These are phyloP conservation scores for Theobroma grandiflorum DNA, from an alignment of 441 rosid species.

Conservation along the genomic window DNA sequence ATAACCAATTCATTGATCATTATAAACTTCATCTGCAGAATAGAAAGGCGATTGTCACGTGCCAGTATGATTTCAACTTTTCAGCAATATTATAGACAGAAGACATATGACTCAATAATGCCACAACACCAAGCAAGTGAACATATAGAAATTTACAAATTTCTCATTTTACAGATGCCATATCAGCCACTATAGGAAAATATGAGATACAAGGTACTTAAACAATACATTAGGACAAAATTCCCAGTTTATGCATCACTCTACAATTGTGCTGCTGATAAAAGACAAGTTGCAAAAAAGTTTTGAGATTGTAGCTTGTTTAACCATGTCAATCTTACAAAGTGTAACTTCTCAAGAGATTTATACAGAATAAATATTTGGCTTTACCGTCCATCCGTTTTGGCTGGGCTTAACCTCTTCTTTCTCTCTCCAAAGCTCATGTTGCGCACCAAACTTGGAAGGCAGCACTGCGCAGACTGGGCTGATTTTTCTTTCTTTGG, in stretches of 20 bases:
- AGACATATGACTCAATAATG: neutral
- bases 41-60: too few species aligned
- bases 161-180: neutral
- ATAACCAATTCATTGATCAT: too few species aligned
- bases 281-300: neutral
- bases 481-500: slow-evolving; percentile 38
- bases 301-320: slow-evolving; percentile 4
- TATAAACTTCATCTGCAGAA: too few species aligned
- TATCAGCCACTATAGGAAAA: neutral
- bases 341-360: neutral
- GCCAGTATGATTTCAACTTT: neutral
- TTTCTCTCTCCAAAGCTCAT: slow-evolving; percentile 56
- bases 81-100: neutral
- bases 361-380: neutral
- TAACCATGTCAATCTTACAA: neutral
- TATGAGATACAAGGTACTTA: neutral
- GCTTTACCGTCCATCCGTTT: slow-evolving; percentile 24
- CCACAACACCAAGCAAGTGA: neutral
- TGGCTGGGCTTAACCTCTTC: slow-evolving; percentile 40
- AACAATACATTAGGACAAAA: neutral
- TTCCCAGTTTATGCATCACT: neutral
- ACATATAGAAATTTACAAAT: neutral
- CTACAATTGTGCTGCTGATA: neutral
- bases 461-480: slow-evolving; percentile 52
- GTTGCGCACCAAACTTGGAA: slow-evolving; percentile 56